phyloP scores from a whole-genome alignment of 2,329 filamentous ascomycete species.

The Paraconiothyrium sp. region DNA sequence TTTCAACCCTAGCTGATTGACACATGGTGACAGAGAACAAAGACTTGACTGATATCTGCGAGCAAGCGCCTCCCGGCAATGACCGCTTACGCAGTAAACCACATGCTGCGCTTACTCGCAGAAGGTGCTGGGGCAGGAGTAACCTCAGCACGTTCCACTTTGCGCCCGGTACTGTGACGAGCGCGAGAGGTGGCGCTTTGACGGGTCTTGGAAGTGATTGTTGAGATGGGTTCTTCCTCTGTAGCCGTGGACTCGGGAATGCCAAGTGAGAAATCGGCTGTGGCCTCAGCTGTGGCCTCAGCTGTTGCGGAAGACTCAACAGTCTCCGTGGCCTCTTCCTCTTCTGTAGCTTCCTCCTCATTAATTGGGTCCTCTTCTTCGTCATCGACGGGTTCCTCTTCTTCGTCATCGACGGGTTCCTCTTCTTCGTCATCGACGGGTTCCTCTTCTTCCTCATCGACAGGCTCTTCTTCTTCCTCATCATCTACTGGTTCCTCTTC shows the following conservation, averaged over 20 bases:
- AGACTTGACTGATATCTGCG: too few relatives aligned
- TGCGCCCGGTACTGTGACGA: background rate
- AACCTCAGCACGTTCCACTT: background rate
- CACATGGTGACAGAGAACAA: too few relatives aligned
- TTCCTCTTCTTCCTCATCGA: background rate
- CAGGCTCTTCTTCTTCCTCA: background rate
- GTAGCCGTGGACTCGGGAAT: background rate
- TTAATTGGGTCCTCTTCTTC: background rate
- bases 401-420: background rate
- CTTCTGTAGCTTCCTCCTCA: background rate
- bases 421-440: background rate
- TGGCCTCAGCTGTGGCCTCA: too few relatives aligned
- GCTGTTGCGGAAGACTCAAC: background rate
- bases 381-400: background rate
- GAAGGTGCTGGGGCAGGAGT: conserved; percentile 3
- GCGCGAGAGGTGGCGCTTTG: background rate
- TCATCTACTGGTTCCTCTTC: background rate
- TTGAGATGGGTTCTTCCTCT: background rate
- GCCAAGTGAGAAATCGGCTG: too few relatives aligned
- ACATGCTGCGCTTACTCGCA: background rate
- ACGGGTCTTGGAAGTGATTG: background rate
- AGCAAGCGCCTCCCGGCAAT: too few relatives aligned
- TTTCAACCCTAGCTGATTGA: too few relatives aligned
- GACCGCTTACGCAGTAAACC: conserved; percentile 12
- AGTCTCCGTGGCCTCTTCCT: background rate